These are phyloP conservation scores for Boletus fagicola DNA, from an alignment of 768 basidiomycete species.

Conservation along the genomic window DNA sequence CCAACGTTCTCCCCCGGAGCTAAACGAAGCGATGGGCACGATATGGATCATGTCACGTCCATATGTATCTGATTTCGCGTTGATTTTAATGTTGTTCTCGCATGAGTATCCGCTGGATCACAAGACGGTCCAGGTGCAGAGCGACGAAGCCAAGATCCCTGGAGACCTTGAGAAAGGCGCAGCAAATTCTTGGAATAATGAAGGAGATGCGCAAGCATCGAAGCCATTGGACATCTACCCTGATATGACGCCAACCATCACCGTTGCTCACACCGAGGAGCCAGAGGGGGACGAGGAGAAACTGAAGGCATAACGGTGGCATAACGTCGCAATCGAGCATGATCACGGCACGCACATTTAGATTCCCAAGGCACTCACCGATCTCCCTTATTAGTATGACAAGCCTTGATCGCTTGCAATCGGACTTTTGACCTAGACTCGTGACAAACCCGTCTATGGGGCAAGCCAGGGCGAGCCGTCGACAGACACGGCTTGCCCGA, in stretches of 20 bases:
- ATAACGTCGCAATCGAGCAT: too few relatives aligned
- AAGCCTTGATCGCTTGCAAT: too few relatives aligned
- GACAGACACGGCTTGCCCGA: too few relatives aligned
- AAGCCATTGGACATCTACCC: background rate
- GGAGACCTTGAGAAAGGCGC: constrained; percentile 34
- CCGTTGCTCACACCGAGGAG: background rate
- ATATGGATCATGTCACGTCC: constrained; percentile 69
- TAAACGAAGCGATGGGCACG: constrained; percentile 53
- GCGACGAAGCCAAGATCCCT: constrained; percentile 22
- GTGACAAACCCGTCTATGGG: too few relatives aligned
- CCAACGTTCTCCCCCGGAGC: too few relatives aligned
- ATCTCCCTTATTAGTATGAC: background rate
- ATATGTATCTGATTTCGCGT: constrained; percentile 50
- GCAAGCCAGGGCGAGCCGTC: too few relatives aligned
- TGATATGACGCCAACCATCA: background rate
- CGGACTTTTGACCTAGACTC: too few relatives aligned
- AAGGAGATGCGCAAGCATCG: background rate
- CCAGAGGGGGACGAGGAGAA: background rate
- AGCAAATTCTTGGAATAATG: background rate
- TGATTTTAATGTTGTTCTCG: constrained; percentile 54
- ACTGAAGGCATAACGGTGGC: background rate
- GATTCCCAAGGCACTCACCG: background rate
- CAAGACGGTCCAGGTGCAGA: constrained; percentile 45
- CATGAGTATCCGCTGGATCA: constrained; percentile 61
- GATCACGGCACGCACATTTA: background rate